Evolutionary conservation across 805 yeast species (phyloP), one percentile per base, ranked within the genome.

Genomic region (Schizosaccharomyces octosporus): DNA sequence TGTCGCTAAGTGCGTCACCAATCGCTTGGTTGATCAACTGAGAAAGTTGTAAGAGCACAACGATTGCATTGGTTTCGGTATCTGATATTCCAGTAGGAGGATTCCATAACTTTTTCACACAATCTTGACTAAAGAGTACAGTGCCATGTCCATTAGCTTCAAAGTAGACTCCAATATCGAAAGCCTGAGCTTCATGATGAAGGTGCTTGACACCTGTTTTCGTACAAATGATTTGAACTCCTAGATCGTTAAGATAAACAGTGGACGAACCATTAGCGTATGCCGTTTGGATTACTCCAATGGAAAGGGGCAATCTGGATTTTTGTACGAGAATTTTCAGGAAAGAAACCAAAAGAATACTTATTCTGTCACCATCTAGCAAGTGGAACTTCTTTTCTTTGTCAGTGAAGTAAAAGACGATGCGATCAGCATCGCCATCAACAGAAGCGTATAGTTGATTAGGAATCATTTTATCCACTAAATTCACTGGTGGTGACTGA

Each of bases 81-180:
- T 17, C 17, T 51, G 57, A 5, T 75, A 76, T 5, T 74, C 68
- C 0, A 69, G 62, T 1, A 79, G 72, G 39, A n/a, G 73, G 62
- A 13, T 70, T 66, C 58, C 71, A 66, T 21, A 74, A 69, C 39
- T 69, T 67, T 29, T 71, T 71, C 62, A 80, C 63, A 60, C 75
- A 79, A 15, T 72, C 70, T 0, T 79, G 76, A 3, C 86, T 81
- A 70, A 93, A 93, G 21, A 87, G 75, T 5, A 90, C 95, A 0
- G 98, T 93, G 17, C 98, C 98, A 69, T 93, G 98, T 19, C 98
- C 98, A 69, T 93, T 93, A 61, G 98, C 98, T 74, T 93, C 98
- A 67, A 93, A 93, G 72, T 93, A 93, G 19, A 93, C 82, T 31
- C 98, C 98, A 64, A 90, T 78, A 68, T 88, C 97, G 68, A 79